Conservation (phyloP, 805 yeast species). For the Maudiozyma serrabonitensis region DNA sequence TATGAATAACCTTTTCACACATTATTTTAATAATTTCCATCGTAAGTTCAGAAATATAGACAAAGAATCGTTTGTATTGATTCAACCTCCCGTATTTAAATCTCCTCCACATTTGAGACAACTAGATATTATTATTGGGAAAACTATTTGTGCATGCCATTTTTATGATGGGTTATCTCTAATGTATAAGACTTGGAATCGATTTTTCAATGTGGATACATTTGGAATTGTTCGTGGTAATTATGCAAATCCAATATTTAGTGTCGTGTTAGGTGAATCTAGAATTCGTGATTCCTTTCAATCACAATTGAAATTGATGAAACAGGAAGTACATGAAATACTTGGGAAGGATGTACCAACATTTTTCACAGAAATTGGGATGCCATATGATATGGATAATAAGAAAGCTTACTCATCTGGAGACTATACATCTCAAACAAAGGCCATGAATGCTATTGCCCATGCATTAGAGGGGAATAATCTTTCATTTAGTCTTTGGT, state of each 20-base stretch:
- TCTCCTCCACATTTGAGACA: constrained; percentile 59
- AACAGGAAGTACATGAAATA: constrained; percentile 47
- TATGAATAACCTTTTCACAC: constrained; percentile 54
- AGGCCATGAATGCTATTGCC: constrained; percentile 75
- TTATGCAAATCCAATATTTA: constrained; percentile 62
- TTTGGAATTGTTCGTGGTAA: constrained; percentile 75
- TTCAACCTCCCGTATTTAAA: constrained; percentile 78
- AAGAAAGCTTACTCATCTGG: constrained; percentile 61
- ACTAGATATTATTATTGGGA: constrained; percentile 45
- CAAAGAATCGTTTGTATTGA: constrained; percentile 42
- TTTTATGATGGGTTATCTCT: constrained; percentile 92
- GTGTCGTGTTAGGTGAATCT: constrained; percentile 72
- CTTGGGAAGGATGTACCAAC: constrained; percentile 63
- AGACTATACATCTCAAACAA: constrained; percentile 61
- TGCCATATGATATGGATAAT: constrained; percentile 92
- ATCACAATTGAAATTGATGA: constrained; percentile 59
- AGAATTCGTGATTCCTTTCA: constrained; percentile 65
- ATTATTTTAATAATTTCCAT: constrained; percentile 47
- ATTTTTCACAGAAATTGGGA: constrained; percentile 88
- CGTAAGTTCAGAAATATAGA: constrained; percentile 38
- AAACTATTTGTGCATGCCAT: constrained; percentile 75
- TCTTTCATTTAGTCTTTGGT: constrained; percentile 76
- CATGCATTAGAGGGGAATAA: constrained; percentile 68
- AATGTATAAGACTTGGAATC: constrained; percentile 86
- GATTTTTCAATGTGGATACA: constrained; percentile 75